Percentiles rank a stretch among this genome's conserved stretches.
Conservation (phyloP, 768 basidiomycete genomes). For the Mycena maculata region DNA sequence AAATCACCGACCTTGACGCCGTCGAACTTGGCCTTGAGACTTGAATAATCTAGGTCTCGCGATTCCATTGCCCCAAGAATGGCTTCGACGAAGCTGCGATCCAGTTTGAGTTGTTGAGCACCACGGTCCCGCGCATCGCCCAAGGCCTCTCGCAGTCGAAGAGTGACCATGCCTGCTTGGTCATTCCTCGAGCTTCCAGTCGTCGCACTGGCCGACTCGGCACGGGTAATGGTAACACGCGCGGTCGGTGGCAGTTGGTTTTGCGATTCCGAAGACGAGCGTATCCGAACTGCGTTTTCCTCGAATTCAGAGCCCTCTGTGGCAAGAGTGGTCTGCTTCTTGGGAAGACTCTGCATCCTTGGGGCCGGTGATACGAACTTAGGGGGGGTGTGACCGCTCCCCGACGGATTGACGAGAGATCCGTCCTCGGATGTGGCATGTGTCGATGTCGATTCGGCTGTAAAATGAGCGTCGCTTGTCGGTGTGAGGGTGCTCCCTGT, state of each 20-base stretch:
- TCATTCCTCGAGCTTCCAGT: conserved; percentile 46
- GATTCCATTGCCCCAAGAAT: conserved; percentile 76
- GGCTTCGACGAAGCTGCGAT: conserved; percentile 77
- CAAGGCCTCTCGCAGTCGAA: conserved; percentile 71
- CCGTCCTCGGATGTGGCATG: conserved; percentile 29
- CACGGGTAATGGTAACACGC: conserved; percentile 59
- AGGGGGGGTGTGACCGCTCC: neutral
- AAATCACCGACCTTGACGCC: conserved; percentile 81
- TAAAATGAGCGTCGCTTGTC: conserved; percentile 40
- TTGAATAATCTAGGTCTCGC: conserved; percentile 66
- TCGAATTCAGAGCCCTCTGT: neutral
- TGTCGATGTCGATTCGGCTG: conserved; percentile 24
- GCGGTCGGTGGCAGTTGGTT: conserved; percentile 38
- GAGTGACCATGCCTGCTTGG: conserved; percentile 57
- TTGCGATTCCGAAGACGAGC: conserved; percentile 49
- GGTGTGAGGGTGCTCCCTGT: conserved; percentile 41
- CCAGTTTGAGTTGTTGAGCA: conserved; percentile 72
- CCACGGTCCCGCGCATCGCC: conserved; percentile 69
- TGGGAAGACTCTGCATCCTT: conserved; percentile 29
- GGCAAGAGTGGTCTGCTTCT: neutral
- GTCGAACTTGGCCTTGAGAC: conserved; percentile 83
- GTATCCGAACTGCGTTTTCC: conserved; percentile 12
- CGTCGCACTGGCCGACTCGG: conserved; percentile 45
- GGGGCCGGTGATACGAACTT: conserved; percentile 32
- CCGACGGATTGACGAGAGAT: neutral